phyloP scores from a whole-genome alignment of 345 rosid genomes.

The Eucalyptus guilfoylei region DNA sequence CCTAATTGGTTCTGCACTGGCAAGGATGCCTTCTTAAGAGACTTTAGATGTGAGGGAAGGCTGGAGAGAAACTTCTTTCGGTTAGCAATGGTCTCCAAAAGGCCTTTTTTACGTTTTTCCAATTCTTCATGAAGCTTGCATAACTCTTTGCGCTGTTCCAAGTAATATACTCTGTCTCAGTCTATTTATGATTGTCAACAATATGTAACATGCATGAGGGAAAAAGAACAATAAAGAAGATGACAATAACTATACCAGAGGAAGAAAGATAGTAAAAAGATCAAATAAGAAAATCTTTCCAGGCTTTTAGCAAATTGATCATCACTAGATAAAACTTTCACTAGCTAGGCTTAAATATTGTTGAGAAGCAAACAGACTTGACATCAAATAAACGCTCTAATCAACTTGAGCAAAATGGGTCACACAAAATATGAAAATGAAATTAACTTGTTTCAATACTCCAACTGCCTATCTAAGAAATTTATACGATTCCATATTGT shows the following conservation, averaged over 20 bases:
- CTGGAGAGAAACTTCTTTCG: conserved; percentile 75
- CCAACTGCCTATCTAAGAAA: neutral
- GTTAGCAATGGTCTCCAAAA: conserved; percentile 64
- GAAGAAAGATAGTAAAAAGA: neutral
- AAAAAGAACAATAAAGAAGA: neutral
- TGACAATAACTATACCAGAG: neutral
- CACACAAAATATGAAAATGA: neutral
- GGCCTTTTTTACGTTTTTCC: conserved; percentile 55
- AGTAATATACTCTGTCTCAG: neutral
- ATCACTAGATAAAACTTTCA: neutral
- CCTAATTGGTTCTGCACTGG: conserved; percentile 88
- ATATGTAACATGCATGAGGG: neutral
- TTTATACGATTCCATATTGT: neutral
- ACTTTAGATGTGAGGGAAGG: conserved; percentile 77
- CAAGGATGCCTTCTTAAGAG: conserved; percentile 84
- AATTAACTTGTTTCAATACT: neutral
- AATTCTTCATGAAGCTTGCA: conserved; percentile 60
- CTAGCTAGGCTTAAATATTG: neutral
- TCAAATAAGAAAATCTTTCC: neutral
- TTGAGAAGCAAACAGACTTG: neutral
- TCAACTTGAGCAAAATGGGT: neutral
- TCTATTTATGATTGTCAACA: neutral
- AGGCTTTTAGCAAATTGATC: neutral
- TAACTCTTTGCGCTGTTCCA: conserved; percentile 64
- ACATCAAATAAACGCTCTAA: neutral